Conservation (phyloP, 768 basidiomycete species). For the Cyclocybe cylindracea region DNA sequence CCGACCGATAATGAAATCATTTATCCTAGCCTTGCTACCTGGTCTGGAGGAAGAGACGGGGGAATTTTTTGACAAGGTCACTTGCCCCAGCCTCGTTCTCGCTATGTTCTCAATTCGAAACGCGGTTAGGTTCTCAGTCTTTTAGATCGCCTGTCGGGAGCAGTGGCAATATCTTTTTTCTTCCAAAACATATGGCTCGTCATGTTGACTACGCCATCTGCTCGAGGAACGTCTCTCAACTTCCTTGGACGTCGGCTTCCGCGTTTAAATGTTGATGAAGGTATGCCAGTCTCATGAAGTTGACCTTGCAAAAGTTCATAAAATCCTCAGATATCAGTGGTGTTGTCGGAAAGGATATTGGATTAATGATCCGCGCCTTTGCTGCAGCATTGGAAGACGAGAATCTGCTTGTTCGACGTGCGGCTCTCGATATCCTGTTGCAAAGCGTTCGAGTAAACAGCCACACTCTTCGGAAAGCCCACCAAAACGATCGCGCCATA, state of each 20-base stretch:
- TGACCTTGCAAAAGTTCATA: too few relatives aligned
- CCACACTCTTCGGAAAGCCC: constrained; percentile 64
- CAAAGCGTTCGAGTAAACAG: constrained; percentile 78
- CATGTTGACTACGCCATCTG: constrained; percentile 86
- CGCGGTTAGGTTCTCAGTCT: constrained; percentile 67
- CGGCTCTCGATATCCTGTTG: constrained; percentile 81
- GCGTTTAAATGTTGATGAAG: constrained; percentile 66
- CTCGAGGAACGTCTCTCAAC: constrained; percentile 84
- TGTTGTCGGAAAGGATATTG: constrained; percentile 84
- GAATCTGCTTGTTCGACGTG: constrained; percentile 86
- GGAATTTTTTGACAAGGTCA: constrained; percentile 92
- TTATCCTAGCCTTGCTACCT: constrained; percentile 90
- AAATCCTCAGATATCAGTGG: constrained; percentile 54
- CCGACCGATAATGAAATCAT: constrained; percentile 90
- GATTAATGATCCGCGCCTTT: constrained; percentile 93
- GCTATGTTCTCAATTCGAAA: constrained; percentile 1
- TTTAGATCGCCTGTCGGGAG: constrained; percentile 79
- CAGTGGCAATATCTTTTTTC: constrained; percentile 88
- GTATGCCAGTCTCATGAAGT: constrained; percentile 31
- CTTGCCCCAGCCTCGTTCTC: not conserved
- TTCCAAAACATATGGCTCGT: constrained; percentile 94
- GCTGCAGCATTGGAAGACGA: constrained; percentile 91
- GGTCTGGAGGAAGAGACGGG: constrained; percentile 97
- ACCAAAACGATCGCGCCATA: constrained; percentile 72
- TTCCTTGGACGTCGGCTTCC: constrained; percentile 85